These are phyloP conservation scores for Rhodotorula paludigena DNA, from an alignment of 768 basidiomycete genomes.

Conservation along the genomic window DNA sequence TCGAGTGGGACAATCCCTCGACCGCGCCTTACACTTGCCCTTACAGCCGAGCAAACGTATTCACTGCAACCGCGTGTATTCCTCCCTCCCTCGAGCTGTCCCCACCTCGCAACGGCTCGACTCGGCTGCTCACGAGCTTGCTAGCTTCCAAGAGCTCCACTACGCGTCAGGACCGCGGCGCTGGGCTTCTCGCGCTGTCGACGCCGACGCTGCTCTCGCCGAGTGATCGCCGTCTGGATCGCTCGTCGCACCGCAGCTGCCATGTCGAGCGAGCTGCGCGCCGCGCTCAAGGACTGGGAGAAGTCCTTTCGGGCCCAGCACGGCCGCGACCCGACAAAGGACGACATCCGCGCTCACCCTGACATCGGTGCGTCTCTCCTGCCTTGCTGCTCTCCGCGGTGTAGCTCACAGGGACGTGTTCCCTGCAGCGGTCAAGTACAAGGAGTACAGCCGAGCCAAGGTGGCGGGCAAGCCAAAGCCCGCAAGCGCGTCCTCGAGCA, in stretches of 20 bases:
- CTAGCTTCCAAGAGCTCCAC: too few species aligned
- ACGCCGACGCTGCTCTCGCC: background rate
- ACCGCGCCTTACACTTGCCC: too few species aligned
- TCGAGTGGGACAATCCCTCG: too few species aligned
- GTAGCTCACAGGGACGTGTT: background rate
- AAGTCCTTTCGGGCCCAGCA: constrained; percentile 44
- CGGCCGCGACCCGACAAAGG: constrained; percentile 46
- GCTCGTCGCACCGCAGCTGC: background rate
- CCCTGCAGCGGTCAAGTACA: constrained; percentile 39
- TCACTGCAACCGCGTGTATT: too few species aligned
- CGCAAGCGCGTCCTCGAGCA: background rate
- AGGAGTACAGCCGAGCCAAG: constrained; percentile 33
- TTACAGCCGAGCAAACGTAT: too few species aligned
- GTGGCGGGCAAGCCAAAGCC: background rate
- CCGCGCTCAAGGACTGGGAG: constrained; percentile 50
- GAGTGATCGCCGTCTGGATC: background rate
- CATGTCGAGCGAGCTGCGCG: constrained; percentile 41
- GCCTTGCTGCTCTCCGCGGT: background rate
- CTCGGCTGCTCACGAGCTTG: too few species aligned
- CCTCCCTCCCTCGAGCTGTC: too few species aligned
- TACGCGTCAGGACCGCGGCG: too few species aligned
- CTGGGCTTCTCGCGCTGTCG: too few species aligned
- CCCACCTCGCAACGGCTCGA: too few species aligned
- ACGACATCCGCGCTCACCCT: constrained; percentile 48
- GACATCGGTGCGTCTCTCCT: constrained; percentile 46